These are phyloP conservation scores for Kwoniella dejecticola DNA, from an alignment of 768 basidiomycete species.

Conservation along the genomic window DNA sequence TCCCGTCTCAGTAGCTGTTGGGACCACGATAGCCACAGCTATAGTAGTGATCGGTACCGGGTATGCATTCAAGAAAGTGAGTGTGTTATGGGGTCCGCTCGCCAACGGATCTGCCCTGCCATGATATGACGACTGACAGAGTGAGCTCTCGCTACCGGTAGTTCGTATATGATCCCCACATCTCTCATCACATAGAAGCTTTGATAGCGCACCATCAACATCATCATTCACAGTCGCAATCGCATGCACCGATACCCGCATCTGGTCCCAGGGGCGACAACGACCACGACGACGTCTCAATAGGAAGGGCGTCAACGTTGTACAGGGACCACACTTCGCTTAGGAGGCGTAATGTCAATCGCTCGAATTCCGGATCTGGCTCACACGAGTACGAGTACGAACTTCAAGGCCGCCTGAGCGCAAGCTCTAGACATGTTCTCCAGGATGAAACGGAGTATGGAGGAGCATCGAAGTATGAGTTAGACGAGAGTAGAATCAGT, in stretches of 20 bases:
- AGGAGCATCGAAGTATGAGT: conserved; percentile 10
- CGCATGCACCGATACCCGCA: neutral
- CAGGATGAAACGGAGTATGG: neutral
- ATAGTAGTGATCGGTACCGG: conserved; percentile 40
- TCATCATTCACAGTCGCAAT: neutral
- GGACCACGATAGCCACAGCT: conserved; percentile 36
- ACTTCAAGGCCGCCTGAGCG: no score
- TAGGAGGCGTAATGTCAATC: conserved; percentile 5
- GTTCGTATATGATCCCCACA: conserved; percentile 49
- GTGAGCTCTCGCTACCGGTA: conserved; percentile 11
- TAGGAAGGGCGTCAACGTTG: conserved; percentile 7
- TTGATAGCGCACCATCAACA: conserved; percentile 33
- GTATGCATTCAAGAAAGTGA: conserved; percentile 49
- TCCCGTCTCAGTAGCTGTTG: conserved; percentile 39
- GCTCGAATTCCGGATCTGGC: neutral
- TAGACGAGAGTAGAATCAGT: conserved; percentile 7
- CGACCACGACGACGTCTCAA: neutral
- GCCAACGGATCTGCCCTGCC: no score
- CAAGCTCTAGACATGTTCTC: neutral
- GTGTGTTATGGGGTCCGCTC: neutral
- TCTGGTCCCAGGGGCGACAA: no score
- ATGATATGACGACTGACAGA: no score
- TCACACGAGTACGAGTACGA: no score
- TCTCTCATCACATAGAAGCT: conserved; percentile 45
- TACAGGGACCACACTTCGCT: conserved; percentile 16